Evolutionary conservation across 306 rosid genomes (phyloP), one percentile per base, ranked within the genome.

Genomic region (Cucurbita moschata): DNA sequence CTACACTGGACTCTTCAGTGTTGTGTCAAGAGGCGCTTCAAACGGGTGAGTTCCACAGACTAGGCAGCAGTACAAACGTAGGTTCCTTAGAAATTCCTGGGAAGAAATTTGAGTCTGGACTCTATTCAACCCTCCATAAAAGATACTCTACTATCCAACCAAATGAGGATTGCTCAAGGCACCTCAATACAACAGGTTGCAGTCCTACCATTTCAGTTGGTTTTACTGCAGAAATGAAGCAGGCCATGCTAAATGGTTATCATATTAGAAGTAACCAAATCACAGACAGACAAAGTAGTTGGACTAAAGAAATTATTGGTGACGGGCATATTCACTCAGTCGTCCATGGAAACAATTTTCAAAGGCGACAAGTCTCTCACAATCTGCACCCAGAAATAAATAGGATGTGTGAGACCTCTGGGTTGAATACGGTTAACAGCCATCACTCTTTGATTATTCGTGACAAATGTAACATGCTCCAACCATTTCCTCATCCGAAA

Each of bases 91-190:
- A 77, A 81, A 71, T 77, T 26, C 78, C 26, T 52, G 88, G 84
- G 76, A 90, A 71, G 79, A 89, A 77, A 83, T 65, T 78, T 72
- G 79, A 81, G 74, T 72, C 79, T 63, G 80, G 57, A 66, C 59
- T 44, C 66, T 46, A 44, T 71, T 59, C 79, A 83, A 80, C 85
- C 56, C 66, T 78, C 70, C n/a, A 15, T 43, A 74, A 75, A 47
- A 80, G 60, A 72, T 71, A 84, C 62, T 72, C 78, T 73, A 16
- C 71, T 21, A 59, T 75, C 66, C 75, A n/a, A 62, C 75, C 75
- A 43, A 61, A 79, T 23, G 74, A 70, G 42, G 76, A 83, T 68
- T 77, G 79, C 52, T 70, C 79, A 8, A 73, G 79, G 64, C 77
- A 80, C 12, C 78, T 23, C 51, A 59, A 76, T 63, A 78, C 38